Evolutionary conservation across 805 yeast genomes (phyloP).

Genomic region (Candida krabiensis): DNA sequence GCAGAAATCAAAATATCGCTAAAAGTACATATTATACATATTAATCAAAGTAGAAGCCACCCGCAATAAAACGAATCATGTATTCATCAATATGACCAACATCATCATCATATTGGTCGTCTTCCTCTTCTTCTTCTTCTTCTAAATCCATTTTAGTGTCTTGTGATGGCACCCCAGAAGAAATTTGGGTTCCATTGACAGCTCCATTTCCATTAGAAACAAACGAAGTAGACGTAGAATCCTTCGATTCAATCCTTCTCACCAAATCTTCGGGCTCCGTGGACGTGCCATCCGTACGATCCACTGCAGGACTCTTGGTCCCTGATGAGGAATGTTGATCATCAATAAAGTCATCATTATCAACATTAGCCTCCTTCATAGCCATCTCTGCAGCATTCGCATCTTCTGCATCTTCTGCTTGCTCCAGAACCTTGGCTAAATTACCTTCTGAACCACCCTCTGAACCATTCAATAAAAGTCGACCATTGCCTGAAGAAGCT

Average conservation of each 20-base stretch:
- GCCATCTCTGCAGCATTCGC: slow-evolving; percentile 88
- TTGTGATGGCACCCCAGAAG: slow-evolving; percentile 29
- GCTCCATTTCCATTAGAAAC: slow-evolving; percentile 6
- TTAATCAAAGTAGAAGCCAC: slow-evolving; percentile 63
- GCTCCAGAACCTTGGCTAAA: slow-evolving; percentile 57
- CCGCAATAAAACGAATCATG: slow-evolving; percentile 88
- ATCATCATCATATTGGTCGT: slow-evolving; percentile 57
- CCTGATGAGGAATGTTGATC: slow-evolving; percentile 26
- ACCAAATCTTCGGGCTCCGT: slow-evolving; percentile 31
- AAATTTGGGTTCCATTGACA: slow-evolving; percentile 9
- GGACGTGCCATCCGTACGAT: slow-evolving; percentile 23
- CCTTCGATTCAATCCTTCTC: slow-evolving; percentile 17
- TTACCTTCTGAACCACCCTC: slow-evolving; percentile 27
- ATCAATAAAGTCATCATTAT: slow-evolving; percentile 81
- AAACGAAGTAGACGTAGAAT: slow-evolving; percentile 4
- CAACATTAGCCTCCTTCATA: slow-evolving; percentile 79
- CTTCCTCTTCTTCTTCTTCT: slow-evolving; percentile 28
- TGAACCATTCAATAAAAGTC: slow-evolving; percentile 13
- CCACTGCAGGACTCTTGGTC: slow-evolving; percentile 24
- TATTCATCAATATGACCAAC: slow-evolving; percentile 91
- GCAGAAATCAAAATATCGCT: too few species aligned
- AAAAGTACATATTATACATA: slow-evolving; percentile 19
- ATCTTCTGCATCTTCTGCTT: slow-evolving; percentile 94
- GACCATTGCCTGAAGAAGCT: slow-evolving; percentile 24
- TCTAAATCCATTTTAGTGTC: slow-evolving; percentile 11